Conservation (phyloP, 2,329 filamentous ascomycete species). For the Diaporthe sp. region DNA sequence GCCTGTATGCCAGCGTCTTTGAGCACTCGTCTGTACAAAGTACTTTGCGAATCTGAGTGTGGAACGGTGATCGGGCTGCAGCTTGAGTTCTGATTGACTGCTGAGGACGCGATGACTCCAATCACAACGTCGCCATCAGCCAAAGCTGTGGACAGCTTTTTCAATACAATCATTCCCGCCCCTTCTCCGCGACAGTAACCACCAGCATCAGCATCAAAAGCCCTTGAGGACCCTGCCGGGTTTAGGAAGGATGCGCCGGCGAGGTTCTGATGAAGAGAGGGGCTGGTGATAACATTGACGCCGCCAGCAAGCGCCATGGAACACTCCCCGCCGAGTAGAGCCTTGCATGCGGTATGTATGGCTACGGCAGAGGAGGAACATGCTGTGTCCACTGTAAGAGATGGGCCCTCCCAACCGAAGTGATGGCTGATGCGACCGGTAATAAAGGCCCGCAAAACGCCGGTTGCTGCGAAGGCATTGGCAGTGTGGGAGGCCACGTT, state of each 20-base stretch:
- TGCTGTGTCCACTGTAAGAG: constrained; percentile 55
- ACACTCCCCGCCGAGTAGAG: constrained; percentile 47
- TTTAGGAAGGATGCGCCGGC: constrained; percentile 56
- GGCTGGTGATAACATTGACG: constrained; percentile 52
- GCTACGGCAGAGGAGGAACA: constrained; percentile 54
- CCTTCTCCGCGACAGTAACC: constrained; percentile 68
- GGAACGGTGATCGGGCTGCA: constrained; percentile 46
- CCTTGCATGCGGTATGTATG: constrained; percentile 46
- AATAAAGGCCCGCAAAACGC: constrained; percentile 45
- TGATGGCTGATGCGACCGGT: constrained; percentile 53
- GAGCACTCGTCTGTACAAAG: constrained; percentile 46
- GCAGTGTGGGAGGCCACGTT: constrained; percentile 28
- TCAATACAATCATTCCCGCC: constrained; percentile 62
- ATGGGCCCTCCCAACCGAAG: constrained; percentile 57
- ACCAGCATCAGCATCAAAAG: constrained; percentile 61
- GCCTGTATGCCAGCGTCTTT: constrained; percentile 43
- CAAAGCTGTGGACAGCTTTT: constrained; percentile 61
- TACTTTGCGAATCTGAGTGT: constrained; percentile 42
- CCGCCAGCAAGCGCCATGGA: constrained; percentile 54
- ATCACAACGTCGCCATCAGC: constrained; percentile 63
- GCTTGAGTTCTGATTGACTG: constrained; percentile 51
- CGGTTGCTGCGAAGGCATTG: constrained; percentile 27
- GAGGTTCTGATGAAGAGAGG: constrained; percentile 48
- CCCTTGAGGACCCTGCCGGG: constrained; percentile 59
- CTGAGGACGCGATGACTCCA: constrained; percentile 54